Percentiles rank a stretch among this genome's conserved stretches.
Conservation (phyloP, 2,329 filamentous ascomycete species). For the Colletotrichum somersetense region DNA sequence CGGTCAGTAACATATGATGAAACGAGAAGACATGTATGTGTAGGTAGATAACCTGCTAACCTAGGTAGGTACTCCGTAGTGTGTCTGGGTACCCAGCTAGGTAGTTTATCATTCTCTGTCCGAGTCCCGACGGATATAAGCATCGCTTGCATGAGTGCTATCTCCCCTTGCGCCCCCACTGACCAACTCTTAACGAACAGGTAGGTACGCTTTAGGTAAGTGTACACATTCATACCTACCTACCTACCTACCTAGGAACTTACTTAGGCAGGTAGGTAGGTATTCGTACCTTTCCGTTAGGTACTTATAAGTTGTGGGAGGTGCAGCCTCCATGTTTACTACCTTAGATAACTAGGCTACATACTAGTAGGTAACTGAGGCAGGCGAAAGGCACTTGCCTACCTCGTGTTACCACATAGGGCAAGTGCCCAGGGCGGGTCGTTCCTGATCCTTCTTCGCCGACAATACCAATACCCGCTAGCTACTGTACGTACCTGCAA, state of each 20-base stretch:
- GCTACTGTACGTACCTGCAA: neutral
- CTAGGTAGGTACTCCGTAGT: neutral
- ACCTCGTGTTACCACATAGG: neutral
- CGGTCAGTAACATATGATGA: conserved; percentile 7
- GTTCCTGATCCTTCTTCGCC: conserved; percentile 21
- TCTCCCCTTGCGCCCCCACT: conserved; percentile 23
- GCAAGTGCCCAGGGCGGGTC: neutral
- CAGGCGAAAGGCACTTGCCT: neutral
- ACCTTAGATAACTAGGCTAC: too few species aligned
- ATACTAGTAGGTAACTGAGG: neutral
- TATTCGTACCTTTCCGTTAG: too few species aligned
- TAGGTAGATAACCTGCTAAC: neutral
- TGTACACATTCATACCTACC: too few species aligned
- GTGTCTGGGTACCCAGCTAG: too few species aligned
- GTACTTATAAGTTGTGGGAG: neutral
- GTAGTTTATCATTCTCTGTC: neutral
- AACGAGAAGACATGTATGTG: neutral
- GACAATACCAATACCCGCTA: too few species aligned
- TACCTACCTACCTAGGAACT: too few species aligned
- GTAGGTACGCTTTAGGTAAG: too few species aligned
- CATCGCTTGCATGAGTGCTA: conserved; percentile 14
- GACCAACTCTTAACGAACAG: neutral
- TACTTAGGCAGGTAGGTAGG: too few species aligned
- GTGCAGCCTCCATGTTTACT: neutral
- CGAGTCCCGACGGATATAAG: conserved; percentile 21